Base-by-base conservation (phyloP, 1,139 yeast species). In the Maudiozyma humilis region DNA sequence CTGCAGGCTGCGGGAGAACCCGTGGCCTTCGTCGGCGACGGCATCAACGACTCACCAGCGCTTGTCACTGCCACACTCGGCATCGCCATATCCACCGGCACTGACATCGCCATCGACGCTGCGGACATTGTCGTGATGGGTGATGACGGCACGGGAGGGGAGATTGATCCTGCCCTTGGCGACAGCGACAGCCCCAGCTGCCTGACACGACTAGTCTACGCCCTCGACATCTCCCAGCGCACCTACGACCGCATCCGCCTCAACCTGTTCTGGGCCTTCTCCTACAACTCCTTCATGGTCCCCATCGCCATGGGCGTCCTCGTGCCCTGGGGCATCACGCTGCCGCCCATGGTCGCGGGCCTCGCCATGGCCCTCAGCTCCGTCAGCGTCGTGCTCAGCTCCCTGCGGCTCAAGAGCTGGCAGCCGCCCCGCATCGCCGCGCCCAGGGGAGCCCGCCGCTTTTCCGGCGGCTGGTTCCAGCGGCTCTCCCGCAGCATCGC, bases 41-140 rank as follows among this genome's bases (percentile, higher is more conserved):
- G 99, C 46, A 83, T 87, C 54, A 87, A 87, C 61, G 99, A 91
- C 63, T 94, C 97, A 0, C 96, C 97, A 0, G 97, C 97, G 0
- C 71, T 91, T 48, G 95, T 88, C 0, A 76, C 82, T 47, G 86
- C 96, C 0, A 86, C 88, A 52, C 68, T 91, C 16, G 98, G 98
- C 17, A 79, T 93, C 59, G 94, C 97, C 6, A 78, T 91, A 47
- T 82, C 94, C 20, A 77, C 94, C 0, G 96, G 97, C 2, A 86
- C 97, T 0, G 97, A 91, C 57, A 86, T 91, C 51, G 98, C 98
- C 2, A 84, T 91, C 54, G 96, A 89, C 52, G 87, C 95, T 20
- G 96, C 98, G 0, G 96, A 88, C 60, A 76, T 89, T 33, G 96
- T 91, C n/a, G 69, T 93, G n/a, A 49, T 72, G 51, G 59, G 68